Evolutionary conservation across 83 land plant species (phyloP).

Genomic region (Thuja plicata): DNA sequence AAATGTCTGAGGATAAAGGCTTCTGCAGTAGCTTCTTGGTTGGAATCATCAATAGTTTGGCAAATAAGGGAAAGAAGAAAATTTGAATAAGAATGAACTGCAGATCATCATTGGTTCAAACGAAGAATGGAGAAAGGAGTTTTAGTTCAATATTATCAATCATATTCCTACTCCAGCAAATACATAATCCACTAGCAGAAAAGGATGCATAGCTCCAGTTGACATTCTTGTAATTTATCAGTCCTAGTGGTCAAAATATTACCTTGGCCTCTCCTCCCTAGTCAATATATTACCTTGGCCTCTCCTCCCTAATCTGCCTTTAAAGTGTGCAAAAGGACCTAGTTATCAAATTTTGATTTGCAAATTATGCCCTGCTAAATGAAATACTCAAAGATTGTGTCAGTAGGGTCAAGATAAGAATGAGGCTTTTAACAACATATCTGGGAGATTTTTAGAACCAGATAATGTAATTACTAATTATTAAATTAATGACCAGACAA

Average conservation of each 20-base stretch:
- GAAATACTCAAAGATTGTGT: not conserved
- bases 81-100: not conserved
- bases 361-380: not conserved
- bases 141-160: not conserved
- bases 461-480: not conserved
- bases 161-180: no score
- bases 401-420: not conserved
- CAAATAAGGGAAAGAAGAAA: not conserved
- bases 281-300: not conserved
- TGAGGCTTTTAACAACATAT: not conserved
- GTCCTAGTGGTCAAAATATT: not conserved
- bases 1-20: not conserved
- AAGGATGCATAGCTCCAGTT: not conserved
- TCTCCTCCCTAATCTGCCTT: not conserved
- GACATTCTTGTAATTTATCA: not conserved
- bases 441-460: not conserved
- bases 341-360: not conserved
- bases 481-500: not conserved
- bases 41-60: not conserved
- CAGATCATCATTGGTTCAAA: not conserved
- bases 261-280: not conserved
- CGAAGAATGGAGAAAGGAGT: not conserved
- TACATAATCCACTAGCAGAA: not conserved
- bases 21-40: not conserved
- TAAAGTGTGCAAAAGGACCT: not conserved